Conservation (phyloP, 352 stramenopile species). For the Thraustochytrium sp. region DNA sequence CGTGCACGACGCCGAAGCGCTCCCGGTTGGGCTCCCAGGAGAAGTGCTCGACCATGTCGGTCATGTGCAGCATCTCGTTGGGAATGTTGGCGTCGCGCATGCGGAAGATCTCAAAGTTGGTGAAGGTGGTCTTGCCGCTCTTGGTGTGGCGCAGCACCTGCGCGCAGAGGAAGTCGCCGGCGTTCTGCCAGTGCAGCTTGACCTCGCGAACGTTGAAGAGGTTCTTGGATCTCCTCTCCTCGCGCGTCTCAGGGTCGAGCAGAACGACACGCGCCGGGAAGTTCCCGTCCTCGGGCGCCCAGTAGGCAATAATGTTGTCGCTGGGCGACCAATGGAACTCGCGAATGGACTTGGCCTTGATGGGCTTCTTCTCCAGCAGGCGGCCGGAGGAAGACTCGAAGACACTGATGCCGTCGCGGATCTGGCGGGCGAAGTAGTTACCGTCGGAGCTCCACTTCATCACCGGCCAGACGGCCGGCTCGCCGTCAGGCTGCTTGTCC, state of each 20-base stretch:
- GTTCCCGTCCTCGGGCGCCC: constrained; percentile 87
- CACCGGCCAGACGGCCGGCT: constrained; percentile 22
- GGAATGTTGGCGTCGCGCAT: constrained; percentile 87
- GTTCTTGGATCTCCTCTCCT: constrained; percentile 94
- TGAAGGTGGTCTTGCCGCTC: constrained; percentile 97
- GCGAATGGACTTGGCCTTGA: constrained; percentile 84
- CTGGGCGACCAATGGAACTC: constrained; percentile 96
- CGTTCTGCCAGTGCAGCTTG: constrained; percentile 89
- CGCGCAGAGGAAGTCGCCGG: constrained; percentile 85
- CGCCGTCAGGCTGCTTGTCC: background rate
- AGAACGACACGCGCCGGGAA: constrained; percentile 92
- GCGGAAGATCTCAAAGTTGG: constrained; percentile 97
- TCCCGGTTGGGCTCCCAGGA: constrained; percentile 89
- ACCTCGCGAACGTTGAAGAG: constrained; percentile 92
- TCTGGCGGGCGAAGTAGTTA: constrained; percentile 27
- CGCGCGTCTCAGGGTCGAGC: constrained; percentile 74
- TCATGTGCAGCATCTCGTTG: constrained; percentile 96
- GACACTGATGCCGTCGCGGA: constrained; percentile 68
- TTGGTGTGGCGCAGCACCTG: constrained; percentile 75
- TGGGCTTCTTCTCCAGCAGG: constrained; percentile 93
- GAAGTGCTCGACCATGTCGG: constrained; percentile 90
- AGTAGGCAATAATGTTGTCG: constrained; percentile 88
- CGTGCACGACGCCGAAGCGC: constrained; percentile 93
- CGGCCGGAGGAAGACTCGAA: constrained; percentile 94
- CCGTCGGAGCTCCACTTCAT: constrained; percentile 32